Evolutionary conservation across 805 yeast genomes (phyloP), one percentile per base, ranked within the genome.

Genomic region (Zygosaccharomyces rouxii): DNA sequence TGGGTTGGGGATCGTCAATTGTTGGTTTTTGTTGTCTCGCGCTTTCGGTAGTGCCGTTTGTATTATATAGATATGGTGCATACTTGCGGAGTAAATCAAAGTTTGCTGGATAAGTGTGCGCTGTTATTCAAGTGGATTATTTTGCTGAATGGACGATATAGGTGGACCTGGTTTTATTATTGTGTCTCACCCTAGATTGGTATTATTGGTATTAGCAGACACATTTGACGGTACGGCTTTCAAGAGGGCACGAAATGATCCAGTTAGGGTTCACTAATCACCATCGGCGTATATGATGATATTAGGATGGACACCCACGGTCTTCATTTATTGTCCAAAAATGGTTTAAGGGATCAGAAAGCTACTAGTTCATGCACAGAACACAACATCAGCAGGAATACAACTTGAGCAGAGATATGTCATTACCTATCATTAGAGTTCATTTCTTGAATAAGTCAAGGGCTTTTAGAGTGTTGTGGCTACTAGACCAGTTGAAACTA

Each of bases 391-490:
- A 22, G 23, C 6, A 11, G 14, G 7, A 5, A n/a, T 30, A 30
- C 18, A 16, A 2, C 18, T 16, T 30, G 18, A 7, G 7, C n/a
- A n/a, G 18, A 13, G n/a, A 13, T 6, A 55, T 55, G 58, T 53
- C 58, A 35, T 22, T 26, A 16, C 56, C 53, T 16, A 51, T 50
- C n/a, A 52, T 59, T 11, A 48, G 54, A 48, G 60, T 58, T 21
- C 60, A 60, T 44, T 57, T 58, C 56, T 42, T 60, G 35, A 51
- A 58, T 38, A 54, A 74, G 14, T 82, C 88, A 3, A 72, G 90
- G 58, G 67, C 87, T 0, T 79, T 75, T 46, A 71, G 89, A 48
- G 71, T 83, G 7, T 59, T 79, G 26, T 84, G 88, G 86, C 66
- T 81, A 40, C 67, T 85, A n/a, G 87, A 83, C 50, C 77, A 81